Conservation (phyloP, 23 red algal genomes). For the Rhodosorus marinus region DNA sequence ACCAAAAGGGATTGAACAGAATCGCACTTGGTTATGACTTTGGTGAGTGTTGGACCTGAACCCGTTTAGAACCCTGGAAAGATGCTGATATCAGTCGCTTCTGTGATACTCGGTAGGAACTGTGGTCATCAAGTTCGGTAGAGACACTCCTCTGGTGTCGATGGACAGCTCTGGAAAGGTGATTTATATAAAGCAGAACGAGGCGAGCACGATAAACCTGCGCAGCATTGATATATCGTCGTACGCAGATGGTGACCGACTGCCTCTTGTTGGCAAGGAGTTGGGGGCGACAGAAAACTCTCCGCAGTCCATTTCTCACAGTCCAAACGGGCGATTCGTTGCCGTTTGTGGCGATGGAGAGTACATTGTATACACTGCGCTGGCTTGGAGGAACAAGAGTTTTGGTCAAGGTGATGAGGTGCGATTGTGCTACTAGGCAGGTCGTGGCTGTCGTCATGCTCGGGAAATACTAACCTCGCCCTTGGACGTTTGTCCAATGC, state of each 20-base stretch:
- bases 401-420: slow-evolving; percentile 78
- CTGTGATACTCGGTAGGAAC: too few relatives aligned
- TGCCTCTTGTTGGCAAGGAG: slow-evolving; percentile 53
- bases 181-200: slow-evolving; percentile 78
- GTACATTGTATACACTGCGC: slow-evolving; percentile 93
- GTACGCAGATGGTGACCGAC: slow-evolving; percentile 46
- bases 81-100: too few relatives aligned
- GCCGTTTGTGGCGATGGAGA: slow-evolving; percentile 96
- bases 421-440: too few relatives aligned
- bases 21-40: slow-evolving; percentile 90
- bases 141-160: slow-evolving; percentile 65
- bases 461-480: not conserved
- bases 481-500: too few relatives aligned
- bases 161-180: slow-evolving; percentile 93
- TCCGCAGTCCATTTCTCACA: slow-evolving; percentile 61
- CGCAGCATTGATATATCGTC: slow-evolving; percentile 14
- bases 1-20: slow-evolving; percentile 53
- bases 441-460: not conserved
- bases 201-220: slow-evolving; percentile 51
- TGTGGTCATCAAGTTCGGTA: slow-evolving; percentile 68
- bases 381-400: slow-evolving; percentile 85
- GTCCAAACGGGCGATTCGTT: slow-evolving; percentile 92
- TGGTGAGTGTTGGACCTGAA: too few relatives aligned
- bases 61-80: too few relatives aligned
- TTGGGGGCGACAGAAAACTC: slow-evolving; percentile 73